These are phyloP conservation scores for Spergularia bocconei DNA, from an alignment of 148 eudicot species.

Conservation along the genomic window DNA sequence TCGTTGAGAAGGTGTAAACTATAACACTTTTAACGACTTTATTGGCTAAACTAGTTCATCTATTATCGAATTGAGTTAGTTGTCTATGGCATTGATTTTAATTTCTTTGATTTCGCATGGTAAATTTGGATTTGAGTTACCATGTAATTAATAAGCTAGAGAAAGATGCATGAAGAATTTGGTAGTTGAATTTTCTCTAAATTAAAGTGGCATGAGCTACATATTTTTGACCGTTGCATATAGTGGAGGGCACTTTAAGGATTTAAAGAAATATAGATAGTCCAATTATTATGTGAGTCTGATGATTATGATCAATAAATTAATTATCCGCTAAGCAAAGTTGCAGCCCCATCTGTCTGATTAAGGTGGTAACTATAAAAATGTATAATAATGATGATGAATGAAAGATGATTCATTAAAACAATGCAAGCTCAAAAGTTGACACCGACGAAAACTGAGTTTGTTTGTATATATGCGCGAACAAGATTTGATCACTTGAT, in stretches of 20 bases:
- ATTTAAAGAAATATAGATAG: background rate
- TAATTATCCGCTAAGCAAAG: conserved; percentile 6
- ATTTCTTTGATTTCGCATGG: too few species aligned
- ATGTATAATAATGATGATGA: background rate
- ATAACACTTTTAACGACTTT: too few species aligned
- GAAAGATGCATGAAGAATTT: background rate
- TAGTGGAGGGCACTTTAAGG: background rate
- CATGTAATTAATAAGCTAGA: too few species aligned
- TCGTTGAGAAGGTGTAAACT: too few species aligned
- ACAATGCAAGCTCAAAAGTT: background rate
- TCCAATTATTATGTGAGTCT: background rate
- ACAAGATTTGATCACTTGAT: too few species aligned
- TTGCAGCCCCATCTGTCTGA: background rate
- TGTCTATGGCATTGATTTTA: too few species aligned
- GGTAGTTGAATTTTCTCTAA: background rate
- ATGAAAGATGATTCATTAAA: background rate
- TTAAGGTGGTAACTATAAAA: background rate
- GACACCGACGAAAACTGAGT: too few species aligned
- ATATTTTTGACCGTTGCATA: conserved; percentile 17
- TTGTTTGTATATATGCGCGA: too few species aligned
- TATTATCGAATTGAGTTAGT: too few species aligned
- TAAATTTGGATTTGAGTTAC: too few species aligned
- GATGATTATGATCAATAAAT: background rate
- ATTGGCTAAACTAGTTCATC: too few species aligned
- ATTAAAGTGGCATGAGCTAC: background rate